Base-by-base conservation (phyloP, 2,329 filamentous ascomycete genomes). In the Colletotrichum godetiae region DNA sequence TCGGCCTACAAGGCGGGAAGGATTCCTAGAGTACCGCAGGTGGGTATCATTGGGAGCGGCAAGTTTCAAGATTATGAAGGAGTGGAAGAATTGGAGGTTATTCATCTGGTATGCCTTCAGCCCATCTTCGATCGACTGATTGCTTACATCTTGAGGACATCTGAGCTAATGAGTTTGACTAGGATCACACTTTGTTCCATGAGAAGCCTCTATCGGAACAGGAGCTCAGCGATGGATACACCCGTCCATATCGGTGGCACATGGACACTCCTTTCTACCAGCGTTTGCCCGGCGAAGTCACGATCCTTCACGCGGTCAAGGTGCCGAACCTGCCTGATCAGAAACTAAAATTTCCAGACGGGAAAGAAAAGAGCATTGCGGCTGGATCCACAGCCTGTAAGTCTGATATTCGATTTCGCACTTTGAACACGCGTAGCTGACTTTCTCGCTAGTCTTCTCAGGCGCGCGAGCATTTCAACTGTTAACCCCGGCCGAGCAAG, bases 331-430 rank as follows among this genome's bases (percentile, higher is more conserved):
- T 46, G 42, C 42, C 42, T 7, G 42, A 46, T 46, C 42, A 46
- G 42, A 46, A 46, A n/a, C 42, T 46, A 15, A 46, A 46, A 10
- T 46, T 46, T n/a, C 42, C 42, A n/a, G 42, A 46, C 42, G 42
- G 42, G 6, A 46, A 46, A 46, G 42, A 46, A 46, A 46, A 46
- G 42, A 46, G 42, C 42, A 46, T 46, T 6, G 19, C 42, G 19
- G 42, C 42, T 46, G 42, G 42, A 19, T 46, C 42, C 15, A 46
- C 58, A 56, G 80, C 57, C 42, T 46, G 42, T 46, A n/a, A 46
- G 42, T 46, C 15, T 46, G 15, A 15, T n/a, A 0, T 15, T 46
- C 19, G 7, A 3, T 8, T 46, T 46, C 13, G 4, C 2, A n/a
- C 42, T 46, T 5, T 46, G 19, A n/a, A 46, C 15, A 46, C 42